Evolutionary conservation across 495 filamentous ascomycete genomes (phyloP).

Genomic region (Aspergillus nidulans): DNA sequence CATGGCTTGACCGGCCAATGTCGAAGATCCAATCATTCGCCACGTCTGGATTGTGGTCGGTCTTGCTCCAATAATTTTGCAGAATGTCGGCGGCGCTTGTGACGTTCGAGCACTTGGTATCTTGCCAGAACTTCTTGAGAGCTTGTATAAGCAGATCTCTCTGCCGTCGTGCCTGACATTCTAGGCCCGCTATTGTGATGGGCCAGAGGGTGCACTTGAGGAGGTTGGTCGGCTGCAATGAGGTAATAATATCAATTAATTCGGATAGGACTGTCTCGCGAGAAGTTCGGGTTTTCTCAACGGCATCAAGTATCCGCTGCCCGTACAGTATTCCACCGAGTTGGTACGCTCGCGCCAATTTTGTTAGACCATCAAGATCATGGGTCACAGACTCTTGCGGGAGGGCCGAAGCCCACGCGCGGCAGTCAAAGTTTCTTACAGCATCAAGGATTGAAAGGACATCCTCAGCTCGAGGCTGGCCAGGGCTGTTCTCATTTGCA

Average conservation of each 20-base stretch:
- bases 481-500: not conserved
- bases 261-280: conserved; percentile 33
- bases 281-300: conserved; percentile 10
- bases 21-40: conserved; percentile 35
- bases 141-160: conserved; percentile 24
- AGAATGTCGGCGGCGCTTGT: conserved; percentile 27
- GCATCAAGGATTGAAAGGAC: conserved; percentile 19
- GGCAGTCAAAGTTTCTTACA: conserved; percentile 31
- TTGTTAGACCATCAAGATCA: conserved; percentile 20
- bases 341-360: conserved; percentile 27
- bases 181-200: conserved; percentile 52
- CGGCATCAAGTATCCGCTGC: conserved; percentile 28
- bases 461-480: conserved; percentile 10
- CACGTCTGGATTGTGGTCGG: conserved; percentile 1
- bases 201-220: conserved; percentile 58
- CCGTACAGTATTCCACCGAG: conserved; percentile 31
- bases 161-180: conserved; percentile 29
- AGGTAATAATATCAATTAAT: conserved; percentile 38
- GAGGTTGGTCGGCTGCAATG: conserved; percentile 37
- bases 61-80: conserved; percentile 17
- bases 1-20: conserved; percentile 30
- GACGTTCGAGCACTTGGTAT: conserved; percentile 36
- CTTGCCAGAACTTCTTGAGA: conserved; percentile 34
- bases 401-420: conserved; percentile 27
- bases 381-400: conserved; percentile 30